Evolutionary conservation across 768 basidiomycete species (phyloP).

Genomic region (Mycena alexandri): DNA sequence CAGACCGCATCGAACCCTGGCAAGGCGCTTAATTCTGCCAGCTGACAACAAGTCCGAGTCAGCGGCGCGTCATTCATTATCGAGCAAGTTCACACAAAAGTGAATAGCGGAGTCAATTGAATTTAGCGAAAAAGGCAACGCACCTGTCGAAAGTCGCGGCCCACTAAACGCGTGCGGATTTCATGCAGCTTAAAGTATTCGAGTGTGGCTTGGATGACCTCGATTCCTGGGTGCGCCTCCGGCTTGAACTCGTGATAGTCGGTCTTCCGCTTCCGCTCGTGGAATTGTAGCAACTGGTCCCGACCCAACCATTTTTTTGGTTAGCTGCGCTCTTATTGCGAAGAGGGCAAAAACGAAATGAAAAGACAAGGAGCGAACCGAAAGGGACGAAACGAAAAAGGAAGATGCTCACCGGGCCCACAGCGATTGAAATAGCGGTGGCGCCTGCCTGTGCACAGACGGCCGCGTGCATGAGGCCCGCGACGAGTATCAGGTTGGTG

Average conservation of each 20-base stretch:
- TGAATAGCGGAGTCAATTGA: slow-evolving; percentile 5
- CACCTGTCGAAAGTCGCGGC: slow-evolving; percentile 58
- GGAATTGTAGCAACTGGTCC: slow-evolving; percentile 56
- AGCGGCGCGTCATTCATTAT: background rate
- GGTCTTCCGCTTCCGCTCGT: slow-evolving; percentile 51
- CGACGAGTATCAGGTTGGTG: slow-evolving; percentile 66
- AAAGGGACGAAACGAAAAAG: background rate
- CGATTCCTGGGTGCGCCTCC: slow-evolving; percentile 56
- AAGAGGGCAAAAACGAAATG: too few relatives aligned
- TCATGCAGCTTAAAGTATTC: slow-evolving; percentile 57
- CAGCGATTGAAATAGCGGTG: slow-evolving; percentile 61
- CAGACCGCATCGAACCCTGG: slow-evolving; percentile 59
- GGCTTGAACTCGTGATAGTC: slow-evolving; percentile 17
- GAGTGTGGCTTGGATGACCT: slow-evolving; percentile 59
- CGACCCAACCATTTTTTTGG: slow-evolving; percentile 13
- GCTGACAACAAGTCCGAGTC: slow-evolving; percentile 42
- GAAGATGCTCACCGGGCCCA: slow-evolving; percentile 57
- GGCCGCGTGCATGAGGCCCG: slow-evolving; percentile 66
- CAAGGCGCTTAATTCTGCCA: slow-evolving; percentile 57
- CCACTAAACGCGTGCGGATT: slow-evolving; percentile 56
- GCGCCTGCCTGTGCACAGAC: slow-evolving; percentile 67
- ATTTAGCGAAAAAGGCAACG: slow-evolving; percentile 14
- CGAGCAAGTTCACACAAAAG: slow-evolving; percentile 27
- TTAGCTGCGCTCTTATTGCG: slow-evolving; percentile 13
- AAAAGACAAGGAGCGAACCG: too few relatives aligned